Evolutionary conservation across 495 filamentous ascomycete species (phyloP).

Genomic region (Penicillium tannophilum): DNA sequence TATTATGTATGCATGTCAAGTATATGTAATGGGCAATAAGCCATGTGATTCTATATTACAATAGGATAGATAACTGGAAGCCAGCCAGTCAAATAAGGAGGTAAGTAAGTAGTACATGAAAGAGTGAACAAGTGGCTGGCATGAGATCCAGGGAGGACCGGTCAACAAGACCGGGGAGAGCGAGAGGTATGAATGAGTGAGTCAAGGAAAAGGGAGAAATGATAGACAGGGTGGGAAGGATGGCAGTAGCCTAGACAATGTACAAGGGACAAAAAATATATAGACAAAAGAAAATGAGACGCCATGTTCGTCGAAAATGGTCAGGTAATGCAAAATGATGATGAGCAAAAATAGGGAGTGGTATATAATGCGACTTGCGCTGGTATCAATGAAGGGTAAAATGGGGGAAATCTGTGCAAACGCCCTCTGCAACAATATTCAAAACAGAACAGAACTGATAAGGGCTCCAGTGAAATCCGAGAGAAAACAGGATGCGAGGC

Average conservation of each 20-base stretch:
- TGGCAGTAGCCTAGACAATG: constrained; percentile 25
- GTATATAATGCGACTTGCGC: constrained; percentile 42
- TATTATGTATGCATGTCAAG: constrained; percentile 18
- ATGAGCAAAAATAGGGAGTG: constrained; percentile 29
- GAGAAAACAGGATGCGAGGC: constrained; percentile 39
- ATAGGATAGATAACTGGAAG: constrained; percentile 28
- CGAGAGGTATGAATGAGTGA: background rate
- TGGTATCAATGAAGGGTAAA: constrained; percentile 33
- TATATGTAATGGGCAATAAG: constrained; percentile 16
- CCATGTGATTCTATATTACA: constrained; percentile 45
- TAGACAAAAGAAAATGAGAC: constrained; percentile 37
- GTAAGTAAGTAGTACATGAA: constrained; percentile 28
- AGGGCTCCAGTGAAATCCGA: constrained; percentile 26
- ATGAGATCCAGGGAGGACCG: background rate
- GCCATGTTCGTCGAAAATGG: constrained; percentile 26
- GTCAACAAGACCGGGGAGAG: background rate
- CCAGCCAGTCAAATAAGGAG: constrained; percentile 25
- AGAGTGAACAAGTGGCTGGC: constrained; percentile 14
- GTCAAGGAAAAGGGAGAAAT: constrained; percentile 12
- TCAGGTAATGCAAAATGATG: constrained; percentile 20
- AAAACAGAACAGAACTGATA: constrained; percentile 12
- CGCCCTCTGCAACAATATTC: constrained; percentile 22
- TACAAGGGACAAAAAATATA: constrained; percentile 29
- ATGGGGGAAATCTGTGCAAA: constrained; percentile 31
- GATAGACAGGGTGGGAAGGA: constrained; percentile 12